Evolutionary conservation across 331 rosid genomes (phyloP).

Genomic region (Dryas integrifolia): DNA sequence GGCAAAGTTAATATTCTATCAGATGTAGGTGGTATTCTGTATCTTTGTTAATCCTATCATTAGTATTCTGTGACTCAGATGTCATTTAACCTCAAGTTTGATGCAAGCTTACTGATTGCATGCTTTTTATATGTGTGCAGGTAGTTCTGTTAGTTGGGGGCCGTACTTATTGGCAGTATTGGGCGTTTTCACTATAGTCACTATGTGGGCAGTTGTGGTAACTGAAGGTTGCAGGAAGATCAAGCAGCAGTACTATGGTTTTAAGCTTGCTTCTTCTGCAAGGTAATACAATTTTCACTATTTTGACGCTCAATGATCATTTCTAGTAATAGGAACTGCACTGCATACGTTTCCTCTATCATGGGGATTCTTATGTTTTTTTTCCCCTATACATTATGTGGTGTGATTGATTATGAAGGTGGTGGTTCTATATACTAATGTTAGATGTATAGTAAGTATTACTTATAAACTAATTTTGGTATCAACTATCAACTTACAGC

Average conservation of each 20-base stretch:
- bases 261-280: slow-evolving; percentile 95
- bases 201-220: slow-evolving; percentile 99
- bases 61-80: neutral
- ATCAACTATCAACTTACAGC: neutral
- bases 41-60: neutral
- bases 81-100: slow-evolving; percentile 1
- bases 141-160: slow-evolving; percentile 64
- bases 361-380: neutral
- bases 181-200: slow-evolving; percentile 84
- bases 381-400: neutral
- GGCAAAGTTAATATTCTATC: neutral
- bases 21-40: neutral
- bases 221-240: slow-evolving; percentile 98
- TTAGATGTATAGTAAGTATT: neutral
- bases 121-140: slow-evolving; percentile 45
- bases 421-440: neutral
- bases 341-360: neutral
- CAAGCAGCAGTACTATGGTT: slow-evolving; percentile 93
- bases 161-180: slow-evolving; percentile 66
- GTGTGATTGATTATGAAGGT: neutral
- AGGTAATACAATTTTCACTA: slow-evolving; percentile 52
- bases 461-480: neutral
- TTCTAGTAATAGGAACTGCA: neutral
- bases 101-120: slow-evolving; percentile 18
- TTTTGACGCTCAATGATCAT: neutral